phyloP scores from a whole-genome alignment of 345 rosid species.

The Bruguiera sexangula region DNA sequence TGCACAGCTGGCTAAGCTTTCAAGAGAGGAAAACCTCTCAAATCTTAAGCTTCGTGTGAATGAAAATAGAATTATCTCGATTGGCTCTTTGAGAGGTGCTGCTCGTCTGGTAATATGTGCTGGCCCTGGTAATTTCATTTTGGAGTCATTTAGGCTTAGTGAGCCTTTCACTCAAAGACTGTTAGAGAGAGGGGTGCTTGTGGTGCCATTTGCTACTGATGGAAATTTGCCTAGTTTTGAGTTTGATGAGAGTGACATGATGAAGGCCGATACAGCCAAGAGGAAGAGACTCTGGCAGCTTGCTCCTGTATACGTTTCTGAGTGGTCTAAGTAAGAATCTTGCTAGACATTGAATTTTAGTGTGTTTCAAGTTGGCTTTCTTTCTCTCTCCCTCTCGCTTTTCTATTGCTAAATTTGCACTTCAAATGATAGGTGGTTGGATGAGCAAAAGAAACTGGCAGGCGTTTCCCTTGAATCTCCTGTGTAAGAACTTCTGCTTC shows the following conservation, averaged over 20 bases:
- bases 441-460: slow-evolving; percentile 84
- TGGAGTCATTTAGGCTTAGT: slow-evolving; percentile 70
- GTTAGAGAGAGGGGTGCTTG: slow-evolving; percentile 85
- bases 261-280: slow-evolving; percentile 43
- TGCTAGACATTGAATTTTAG: neutral
- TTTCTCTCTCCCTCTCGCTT: neutral
- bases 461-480: slow-evolving; percentile 78
- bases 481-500: slow-evolving; percentile 46
- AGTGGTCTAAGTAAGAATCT: slow-evolving; percentile 76
- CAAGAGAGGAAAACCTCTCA: slow-evolving; percentile 87
- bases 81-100: slow-evolving; percentile 63
- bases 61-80: slow-evolving; percentile 55
- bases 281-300: slow-evolving; percentile 87
- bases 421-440: slow-evolving; percentile 58
- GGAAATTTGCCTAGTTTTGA: slow-evolving; percentile 59
- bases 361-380: neutral
- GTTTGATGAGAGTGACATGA: slow-evolving; percentile 60
- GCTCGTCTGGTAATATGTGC: slow-evolving; percentile 89
- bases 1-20: slow-evolving; percentile 74
- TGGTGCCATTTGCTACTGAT: slow-evolving; percentile 75
- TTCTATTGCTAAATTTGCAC: slow-evolving; percentile 4
- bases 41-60: slow-evolving; percentile 80
- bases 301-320: slow-evolving; percentile 52
- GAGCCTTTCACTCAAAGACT: slow-evolving; percentile 70
- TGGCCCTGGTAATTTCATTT: slow-evolving; percentile 62